phyloP scores from a whole-genome alignment of 768 basidiomycete genomes.

The Calocybe indica region DNA sequence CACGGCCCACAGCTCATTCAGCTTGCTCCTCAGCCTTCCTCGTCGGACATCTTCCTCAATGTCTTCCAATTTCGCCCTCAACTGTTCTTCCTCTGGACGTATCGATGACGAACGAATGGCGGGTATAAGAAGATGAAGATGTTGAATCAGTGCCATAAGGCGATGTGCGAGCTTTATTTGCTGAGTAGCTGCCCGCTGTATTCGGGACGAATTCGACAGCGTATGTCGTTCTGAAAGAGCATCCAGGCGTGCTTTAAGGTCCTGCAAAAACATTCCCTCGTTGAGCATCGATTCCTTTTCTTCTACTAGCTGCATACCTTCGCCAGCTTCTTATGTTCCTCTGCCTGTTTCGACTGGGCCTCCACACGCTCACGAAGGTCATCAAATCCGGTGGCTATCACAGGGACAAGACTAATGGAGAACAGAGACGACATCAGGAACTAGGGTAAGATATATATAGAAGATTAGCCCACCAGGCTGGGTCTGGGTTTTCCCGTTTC shows the following conservation, averaged over 20 bases:
- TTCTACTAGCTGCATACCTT: neutral
- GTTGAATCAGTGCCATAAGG: slow-evolving; percentile 63
- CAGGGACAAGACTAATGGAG: slow-evolving; percentile 62
- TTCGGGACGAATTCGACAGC: slow-evolving; percentile 61
- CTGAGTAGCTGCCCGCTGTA: slow-evolving; percentile 52
- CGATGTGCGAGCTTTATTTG: slow-evolving; percentile 71
- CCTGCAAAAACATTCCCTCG: slow-evolving; percentile 24
- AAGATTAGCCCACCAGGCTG: slow-evolving; percentile 50
- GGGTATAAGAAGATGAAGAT: slow-evolving; percentile 76
- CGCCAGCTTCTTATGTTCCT: slow-evolving; percentile 58
- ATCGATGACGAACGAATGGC: slow-evolving; percentile 69
- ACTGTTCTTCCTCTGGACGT: slow-evolving; percentile 72
- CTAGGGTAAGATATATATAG: neutral
- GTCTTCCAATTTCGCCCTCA: slow-evolving; percentile 66
- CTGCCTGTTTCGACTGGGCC: slow-evolving; percentile 62
- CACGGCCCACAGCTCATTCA: slow-evolving; percentile 84
- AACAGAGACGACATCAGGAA: neutral
- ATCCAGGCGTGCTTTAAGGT: slow-evolving; percentile 61
- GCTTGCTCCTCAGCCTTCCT: slow-evolving; percentile 61
- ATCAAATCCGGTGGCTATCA: slow-evolving; percentile 76
- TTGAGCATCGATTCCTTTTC: slow-evolving; percentile 2
- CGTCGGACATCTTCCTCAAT: slow-evolving; percentile 66
- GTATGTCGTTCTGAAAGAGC: slow-evolving; percentile 57
- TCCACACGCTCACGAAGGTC: slow-evolving; percentile 75
- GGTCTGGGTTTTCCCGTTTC: slow-evolving; percentile 74